Conservation (phyloP, 75 land plant genomes). For the Adiantum capillusveneris region DNA sequence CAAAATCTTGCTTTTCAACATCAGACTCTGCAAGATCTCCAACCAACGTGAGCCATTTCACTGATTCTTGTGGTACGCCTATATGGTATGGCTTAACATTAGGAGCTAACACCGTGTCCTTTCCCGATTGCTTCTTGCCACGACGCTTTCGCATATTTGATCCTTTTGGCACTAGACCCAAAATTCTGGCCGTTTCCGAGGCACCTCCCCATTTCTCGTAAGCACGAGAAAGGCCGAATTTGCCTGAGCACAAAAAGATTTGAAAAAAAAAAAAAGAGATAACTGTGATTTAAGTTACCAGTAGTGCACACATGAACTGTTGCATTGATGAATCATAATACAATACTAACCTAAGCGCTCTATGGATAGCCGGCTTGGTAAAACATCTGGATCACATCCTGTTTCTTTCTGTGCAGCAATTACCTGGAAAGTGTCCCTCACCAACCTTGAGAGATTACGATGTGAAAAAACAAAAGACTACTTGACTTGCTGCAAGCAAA, state of each 20-base stretch:
- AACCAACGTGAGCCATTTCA: slow-evolving; percentile 2
- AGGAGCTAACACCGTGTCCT: background rate
- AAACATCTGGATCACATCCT: slow-evolving; percentile 11
- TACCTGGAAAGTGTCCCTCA: no score
- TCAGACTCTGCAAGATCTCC: background rate
- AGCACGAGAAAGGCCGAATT: slow-evolving; percentile 31
- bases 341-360: slow-evolving; percentile 22
- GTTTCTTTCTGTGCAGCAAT: slow-evolving; percentile 18
- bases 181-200: slow-evolving; percentile 22
- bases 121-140: background rate
- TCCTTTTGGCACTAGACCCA: slow-evolving; percentile 12
- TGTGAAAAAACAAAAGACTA: no score
- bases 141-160: background rate
- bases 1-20: no score
- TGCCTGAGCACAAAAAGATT: slow-evolving; percentile 10
- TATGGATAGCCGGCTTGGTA: slow-evolving; percentile 29
- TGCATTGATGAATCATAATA: no score
- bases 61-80: slow-evolving; percentile 4
- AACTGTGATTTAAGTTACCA: no score
- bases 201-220: slow-evolving; percentile 40
- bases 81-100: slow-evolving; percentile 4
- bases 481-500: no score
- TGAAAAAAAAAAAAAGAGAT: background rate
- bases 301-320: no score
- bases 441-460: no score